These are phyloP conservation scores for Pseudocercospora eumusae DNA, from an alignment of 2,329 filamentous ascomycete genomes.

Conservation along the genomic window DNA sequence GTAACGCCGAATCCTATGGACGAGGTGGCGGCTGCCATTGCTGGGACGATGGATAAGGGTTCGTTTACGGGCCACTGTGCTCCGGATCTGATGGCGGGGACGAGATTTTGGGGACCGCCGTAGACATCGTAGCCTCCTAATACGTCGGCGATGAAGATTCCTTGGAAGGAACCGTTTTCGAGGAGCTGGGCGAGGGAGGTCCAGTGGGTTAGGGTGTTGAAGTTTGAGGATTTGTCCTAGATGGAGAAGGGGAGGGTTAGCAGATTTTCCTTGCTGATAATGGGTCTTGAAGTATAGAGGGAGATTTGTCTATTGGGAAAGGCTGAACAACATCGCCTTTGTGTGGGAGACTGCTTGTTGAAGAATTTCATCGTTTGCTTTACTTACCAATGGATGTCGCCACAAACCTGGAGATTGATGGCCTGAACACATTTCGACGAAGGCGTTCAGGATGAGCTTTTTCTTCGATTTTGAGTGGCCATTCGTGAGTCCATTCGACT, in stretches of 20 bases:
- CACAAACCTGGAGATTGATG: conserved; percentile 61
- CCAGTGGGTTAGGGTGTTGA: conserved; percentile 64
- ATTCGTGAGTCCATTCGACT: not conserved
- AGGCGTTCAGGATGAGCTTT: conserved; percentile 47
- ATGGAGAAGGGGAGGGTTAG: too few relatives aligned
- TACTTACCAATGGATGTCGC: conserved; percentile 65
- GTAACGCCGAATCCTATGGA: conserved; percentile 70
- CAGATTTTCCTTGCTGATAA: too few relatives aligned
- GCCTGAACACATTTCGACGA: conserved; percentile 45
- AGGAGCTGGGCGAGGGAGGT: conserved; percentile 60
- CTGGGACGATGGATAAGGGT: conserved; percentile 62
- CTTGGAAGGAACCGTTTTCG: conserved; percentile 64
- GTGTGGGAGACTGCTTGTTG: too few relatives aligned
- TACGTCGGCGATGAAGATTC: conserved; percentile 68
- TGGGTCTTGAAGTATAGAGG: too few relatives aligned
- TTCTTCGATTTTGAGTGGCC: conserved; percentile 34
- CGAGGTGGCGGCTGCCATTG: conserved; percentile 68
- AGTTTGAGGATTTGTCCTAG: conserved; percentile 64
- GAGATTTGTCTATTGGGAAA: too few relatives aligned
- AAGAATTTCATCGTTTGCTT: too few relatives aligned
- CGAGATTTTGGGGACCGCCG: conserved; percentile 60
- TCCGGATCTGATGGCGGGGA: conserved; percentile 61
- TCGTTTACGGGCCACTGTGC: conserved; percentile 74
- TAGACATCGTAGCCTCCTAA: conserved; percentile 70
- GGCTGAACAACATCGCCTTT: too few relatives aligned